Conservation (phyloP, 495 filamentous ascomycete species). For the Jackrogersella minutella region DNA sequence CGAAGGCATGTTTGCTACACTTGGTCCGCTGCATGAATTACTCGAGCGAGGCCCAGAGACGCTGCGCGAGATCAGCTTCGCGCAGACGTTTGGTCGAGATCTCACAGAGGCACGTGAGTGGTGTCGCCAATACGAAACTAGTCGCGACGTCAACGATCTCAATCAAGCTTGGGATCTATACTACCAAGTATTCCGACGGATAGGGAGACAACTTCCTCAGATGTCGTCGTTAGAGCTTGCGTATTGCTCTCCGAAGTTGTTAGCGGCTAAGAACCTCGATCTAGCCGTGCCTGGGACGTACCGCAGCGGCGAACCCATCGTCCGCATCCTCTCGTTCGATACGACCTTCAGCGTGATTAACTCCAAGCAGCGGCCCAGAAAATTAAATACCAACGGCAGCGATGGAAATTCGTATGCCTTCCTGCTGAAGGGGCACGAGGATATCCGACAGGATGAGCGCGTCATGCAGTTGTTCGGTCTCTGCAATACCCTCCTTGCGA, state of each 20-base stretch:
- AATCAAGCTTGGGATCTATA: conserved; percentile 99
- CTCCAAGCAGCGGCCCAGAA: conserved; percentile 94
- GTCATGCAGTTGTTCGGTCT: conserved; percentile 99
- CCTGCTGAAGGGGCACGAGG: conserved; percentile 93
- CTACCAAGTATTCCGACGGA: conserved; percentile 95
- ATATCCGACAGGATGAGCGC: conserved; percentile 97
- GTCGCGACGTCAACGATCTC: conserved; percentile 88
- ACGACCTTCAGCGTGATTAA: conserved; percentile 88
- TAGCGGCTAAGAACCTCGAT: conserved; percentile 81
- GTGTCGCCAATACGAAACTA: conserved; percentile 88
- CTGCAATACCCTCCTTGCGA: conserved; percentile 89
- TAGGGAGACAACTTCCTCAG: conserved; percentile 90
- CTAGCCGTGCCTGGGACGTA: conserved; percentile 96
- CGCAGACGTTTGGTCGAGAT: conserved; percentile 96
- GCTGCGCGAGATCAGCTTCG: conserved; percentile 92
- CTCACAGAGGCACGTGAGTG: conserved; percentile 93
- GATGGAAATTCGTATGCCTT: conserved; percentile 89
- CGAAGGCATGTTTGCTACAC: conserved; percentile 92
- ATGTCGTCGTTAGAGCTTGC: conserved; percentile 91
- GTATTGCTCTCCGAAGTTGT: conserved; percentile 93
- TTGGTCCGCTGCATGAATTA: conserved; percentile 90
- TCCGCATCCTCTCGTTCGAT: conserved; percentile 89
- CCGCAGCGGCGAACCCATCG: conserved; percentile 82
- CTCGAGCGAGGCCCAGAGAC: conserved; percentile 91
- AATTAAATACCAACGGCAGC: conserved; percentile 85